Base-by-base conservation (phyloP, 176 grass and related monocot genomes). In the Chrysopogon serrulatus region DNA sequence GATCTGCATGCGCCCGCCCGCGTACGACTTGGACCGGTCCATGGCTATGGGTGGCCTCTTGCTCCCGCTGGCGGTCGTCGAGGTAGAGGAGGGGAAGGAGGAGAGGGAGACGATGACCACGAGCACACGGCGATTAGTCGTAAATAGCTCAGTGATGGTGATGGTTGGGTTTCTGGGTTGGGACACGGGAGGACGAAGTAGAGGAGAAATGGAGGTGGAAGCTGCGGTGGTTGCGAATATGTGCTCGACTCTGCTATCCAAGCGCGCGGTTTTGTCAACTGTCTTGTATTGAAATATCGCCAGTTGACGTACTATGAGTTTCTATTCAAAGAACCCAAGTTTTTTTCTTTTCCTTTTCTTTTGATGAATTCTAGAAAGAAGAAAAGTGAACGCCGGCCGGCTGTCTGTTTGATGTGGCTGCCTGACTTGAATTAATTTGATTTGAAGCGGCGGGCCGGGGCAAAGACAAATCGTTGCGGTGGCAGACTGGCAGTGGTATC, bases 21-120 rank as follows among this genome's bases (percentile, higher is more conserved):
- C 83, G 73, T 84, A 89, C 35, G 88, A 97, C 81, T 87, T 97
- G 71, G 95, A 94, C 49, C 88, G 78, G 63, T 94, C 90, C 89
- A 86, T 84, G 47, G 71, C 76, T 18, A 39, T 48, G 8, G 51
- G 19, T 24, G 23, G 53, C n/a, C n/a, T n/a, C n/a, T n/a, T n/a
- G n/a, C n/a, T n/a, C n/a, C n/a, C n/a, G n/a, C n/a, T n/a, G n/a
- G 33, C 41, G n/a, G 32, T 19, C 19, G 32, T 19, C 19, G 11
- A 17, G 39, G 26, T 2, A 12, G 34, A 11, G 16, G 7, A 10
- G 9, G 10, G 17, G 18, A 61, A 27, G 42, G 44, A 10, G 65
- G 42, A 17, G 40, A 35, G 40, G 30, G 17, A 53, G 34, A 42
- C 16, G 18, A 59, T 37, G 59, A 13, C 59, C 23, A 2, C 26